phyloP scores from a whole-genome alignment of 441 rosid species.

The Biscutella laevigata region DNA sequence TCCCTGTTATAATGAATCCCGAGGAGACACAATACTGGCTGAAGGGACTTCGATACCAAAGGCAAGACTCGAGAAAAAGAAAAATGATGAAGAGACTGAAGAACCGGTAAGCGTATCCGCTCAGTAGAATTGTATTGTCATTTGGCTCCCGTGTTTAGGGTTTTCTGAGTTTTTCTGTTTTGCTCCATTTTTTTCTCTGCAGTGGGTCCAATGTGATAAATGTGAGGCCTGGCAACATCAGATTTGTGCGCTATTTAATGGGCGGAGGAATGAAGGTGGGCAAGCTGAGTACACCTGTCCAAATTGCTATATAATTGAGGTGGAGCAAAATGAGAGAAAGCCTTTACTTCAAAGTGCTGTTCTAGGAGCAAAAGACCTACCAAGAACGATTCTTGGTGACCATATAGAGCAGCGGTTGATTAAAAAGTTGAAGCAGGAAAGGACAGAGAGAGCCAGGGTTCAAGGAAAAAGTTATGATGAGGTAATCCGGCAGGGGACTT shows the following conservation, averaged over 20 bases:
- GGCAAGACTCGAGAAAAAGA: constrained; percentile 88
- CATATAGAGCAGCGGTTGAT: constrained; percentile 86
- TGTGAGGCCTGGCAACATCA: constrained; percentile 99
- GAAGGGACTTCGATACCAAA: constrained; percentile 65
- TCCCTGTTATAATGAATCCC: constrained; percentile 94
- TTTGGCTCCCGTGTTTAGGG: constrained; percentile 6
- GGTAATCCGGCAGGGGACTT: constrained; percentile 37
- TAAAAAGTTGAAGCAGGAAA: constrained; percentile 68
- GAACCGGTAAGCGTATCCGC: constrained; percentile 80
- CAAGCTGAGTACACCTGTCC: constrained; percentile 99
- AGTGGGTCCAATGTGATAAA: constrained; percentile 99
- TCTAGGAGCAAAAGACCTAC: constrained; percentile 96
- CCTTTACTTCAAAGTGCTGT: constrained; percentile 97
- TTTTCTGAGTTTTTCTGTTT: constrained; percentile 10
- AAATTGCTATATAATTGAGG: constrained; percentile 82
- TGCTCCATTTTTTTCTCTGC: constrained; percentile 22
- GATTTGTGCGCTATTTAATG: constrained; percentile 95
- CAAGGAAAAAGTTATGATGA: constrained; percentile 82
- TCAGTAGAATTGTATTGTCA: not conserved
- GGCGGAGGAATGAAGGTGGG: constrained; percentile 96
- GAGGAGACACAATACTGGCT: constrained; percentile 66
- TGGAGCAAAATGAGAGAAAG: constrained; percentile 79
- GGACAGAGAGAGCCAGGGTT: constrained; percentile 63
- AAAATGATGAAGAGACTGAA: constrained; percentile 98
- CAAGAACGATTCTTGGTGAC: constrained; percentile 88